phyloP scores from a whole-genome alignment of 345 rosid genomes.

The Hibiscus syriacus region DNA sequence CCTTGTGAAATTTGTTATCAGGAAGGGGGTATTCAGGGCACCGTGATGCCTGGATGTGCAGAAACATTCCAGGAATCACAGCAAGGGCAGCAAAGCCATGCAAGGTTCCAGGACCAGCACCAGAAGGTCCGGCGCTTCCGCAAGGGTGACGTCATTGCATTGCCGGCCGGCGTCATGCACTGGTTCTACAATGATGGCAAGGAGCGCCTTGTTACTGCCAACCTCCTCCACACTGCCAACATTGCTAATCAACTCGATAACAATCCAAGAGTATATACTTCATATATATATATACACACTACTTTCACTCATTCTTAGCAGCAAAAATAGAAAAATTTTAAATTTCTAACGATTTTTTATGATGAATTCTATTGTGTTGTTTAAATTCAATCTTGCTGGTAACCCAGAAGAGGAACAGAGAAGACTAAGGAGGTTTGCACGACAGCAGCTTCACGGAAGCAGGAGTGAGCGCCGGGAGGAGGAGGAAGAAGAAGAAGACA shows the following conservation, averaged over 20 bases:
- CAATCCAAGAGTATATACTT: slow-evolving; percentile 52
- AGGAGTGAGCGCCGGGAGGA: no score
- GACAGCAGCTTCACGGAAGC: no score
- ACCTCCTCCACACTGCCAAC: slow-evolving; percentile 31
- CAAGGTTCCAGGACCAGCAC: slow-evolving; percentile 33
- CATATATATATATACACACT: slow-evolving; percentile 11
- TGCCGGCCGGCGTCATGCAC: slow-evolving; percentile 43
- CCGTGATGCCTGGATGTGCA: slow-evolving; percentile 49
- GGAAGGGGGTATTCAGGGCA: no score
- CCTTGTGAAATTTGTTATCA: no score
- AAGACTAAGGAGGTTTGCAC: no score
- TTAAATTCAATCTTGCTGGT: no score
- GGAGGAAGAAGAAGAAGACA: no score
- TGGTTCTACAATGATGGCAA: slow-evolving; percentile 48
- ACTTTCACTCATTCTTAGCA: no score
- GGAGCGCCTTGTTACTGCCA: slow-evolving; percentile 23
- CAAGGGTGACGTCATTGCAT: slow-evolving; percentile 33
- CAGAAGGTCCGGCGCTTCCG: slow-evolving; percentile 40
- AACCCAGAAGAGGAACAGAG: no score
- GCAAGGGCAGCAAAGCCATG: not conserved
- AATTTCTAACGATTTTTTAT: no score
- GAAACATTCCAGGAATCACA: slow-evolving; percentile 44
- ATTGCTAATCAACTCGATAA: slow-evolving; percentile 57
- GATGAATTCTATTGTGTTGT: no score
- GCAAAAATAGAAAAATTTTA: no score